Conservation (phyloP, 2,329 filamentous ascomycete species). For the Didymosphaeria variabile region DNA sequence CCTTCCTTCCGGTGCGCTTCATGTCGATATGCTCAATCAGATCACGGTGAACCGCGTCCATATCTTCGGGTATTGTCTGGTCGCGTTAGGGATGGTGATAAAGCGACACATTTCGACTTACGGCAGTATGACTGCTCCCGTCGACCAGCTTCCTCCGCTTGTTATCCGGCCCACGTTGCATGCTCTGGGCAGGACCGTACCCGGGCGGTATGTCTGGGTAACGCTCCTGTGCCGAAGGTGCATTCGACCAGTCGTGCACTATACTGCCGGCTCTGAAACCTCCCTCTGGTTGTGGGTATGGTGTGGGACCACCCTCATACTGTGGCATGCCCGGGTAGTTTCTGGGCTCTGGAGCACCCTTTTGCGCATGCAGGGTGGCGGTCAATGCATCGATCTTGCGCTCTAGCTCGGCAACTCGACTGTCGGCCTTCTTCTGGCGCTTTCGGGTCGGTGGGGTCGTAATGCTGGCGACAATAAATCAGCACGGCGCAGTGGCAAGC, state of each 20-base stretch:
- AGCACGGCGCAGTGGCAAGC: not conserved
- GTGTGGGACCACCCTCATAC: constrained; percentile 23
- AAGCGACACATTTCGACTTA: constrained; percentile 23
- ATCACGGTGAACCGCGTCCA: constrained; percentile 49
- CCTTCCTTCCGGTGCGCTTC: constrained; percentile 41
- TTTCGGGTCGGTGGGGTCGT: constrained; percentile 76
- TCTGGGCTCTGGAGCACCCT: constrained; percentile 32
- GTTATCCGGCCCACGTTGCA: constrained; percentile 39
- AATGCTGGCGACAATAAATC: constrained; percentile 28
- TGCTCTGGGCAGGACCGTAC: constrained; percentile 42
- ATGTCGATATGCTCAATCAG: constrained; percentile 47
- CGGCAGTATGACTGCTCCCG: constrained; percentile 34
- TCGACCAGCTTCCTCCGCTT: constrained; percentile 45
- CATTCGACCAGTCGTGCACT: constrained; percentile 41
- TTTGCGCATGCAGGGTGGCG: constrained; percentile 74
- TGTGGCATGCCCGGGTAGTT: constrained; percentile 36
- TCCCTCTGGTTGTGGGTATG: constrained; percentile 32
- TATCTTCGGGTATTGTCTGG: constrained; percentile 49
- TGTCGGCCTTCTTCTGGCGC: constrained; percentile 91
- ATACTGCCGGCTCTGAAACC: constrained; percentile 37
- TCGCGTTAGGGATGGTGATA: constrained; percentile 16
- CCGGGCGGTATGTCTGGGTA: constrained; percentile 42
- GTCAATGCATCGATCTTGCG: constrained; percentile 92
- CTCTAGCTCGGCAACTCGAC: constrained; percentile 86
- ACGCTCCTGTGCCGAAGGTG: constrained; percentile 19